Evolutionary conservation across 768 basidiomycete species (phyloP).

Genomic region (Vararia minispora): DNA sequence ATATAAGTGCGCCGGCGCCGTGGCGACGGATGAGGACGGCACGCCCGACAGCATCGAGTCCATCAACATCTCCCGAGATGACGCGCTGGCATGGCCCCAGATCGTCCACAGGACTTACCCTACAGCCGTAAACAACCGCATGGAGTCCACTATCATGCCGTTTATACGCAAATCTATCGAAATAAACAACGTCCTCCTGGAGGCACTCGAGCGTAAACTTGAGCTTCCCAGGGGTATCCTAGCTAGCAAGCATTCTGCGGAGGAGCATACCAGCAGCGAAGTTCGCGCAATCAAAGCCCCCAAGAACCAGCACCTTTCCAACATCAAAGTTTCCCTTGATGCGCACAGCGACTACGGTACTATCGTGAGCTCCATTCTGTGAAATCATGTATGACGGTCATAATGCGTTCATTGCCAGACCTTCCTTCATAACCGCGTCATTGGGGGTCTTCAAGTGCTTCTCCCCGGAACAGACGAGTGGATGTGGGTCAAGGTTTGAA

Average conservation of each 20-base stretch:
- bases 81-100: conserved; percentile 47
- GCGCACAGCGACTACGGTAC: conserved; percentile 70
- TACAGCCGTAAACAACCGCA: conserved; percentile 33
- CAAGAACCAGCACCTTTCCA: conserved; percentile 18
- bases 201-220: conserved; percentile 45
- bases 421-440: conserved; percentile 31
- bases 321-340: too few species aligned
- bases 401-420: conserved; percentile 16
- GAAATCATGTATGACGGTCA: too few species aligned
- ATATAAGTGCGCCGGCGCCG: conserved; percentile 55
- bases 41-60: conserved; percentile 48
- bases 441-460: conserved; percentile 34
- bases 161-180: conserved; percentile 49
- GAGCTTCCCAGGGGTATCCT: conserved; percentile 41
- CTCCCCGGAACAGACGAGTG: conserved; percentile 26
- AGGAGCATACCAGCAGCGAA: conserved; percentile 46
- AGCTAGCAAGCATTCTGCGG: conserved; percentile 27
- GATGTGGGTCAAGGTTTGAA: conserved; percentile 30
- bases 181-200: conserved; percentile 40
- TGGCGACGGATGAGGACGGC: conserved; percentile 50
- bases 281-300: conserved; percentile 42
- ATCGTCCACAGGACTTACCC: conserved; percentile 49
- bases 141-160: conserved; percentile 37
- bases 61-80: conserved; percentile 60
- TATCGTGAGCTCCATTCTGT: too few species aligned